These are phyloP conservation scores for Austropuccinia psidii DNA, from an alignment of 1,284 basidiomycete genomes.

Conservation along the genomic window DNA sequence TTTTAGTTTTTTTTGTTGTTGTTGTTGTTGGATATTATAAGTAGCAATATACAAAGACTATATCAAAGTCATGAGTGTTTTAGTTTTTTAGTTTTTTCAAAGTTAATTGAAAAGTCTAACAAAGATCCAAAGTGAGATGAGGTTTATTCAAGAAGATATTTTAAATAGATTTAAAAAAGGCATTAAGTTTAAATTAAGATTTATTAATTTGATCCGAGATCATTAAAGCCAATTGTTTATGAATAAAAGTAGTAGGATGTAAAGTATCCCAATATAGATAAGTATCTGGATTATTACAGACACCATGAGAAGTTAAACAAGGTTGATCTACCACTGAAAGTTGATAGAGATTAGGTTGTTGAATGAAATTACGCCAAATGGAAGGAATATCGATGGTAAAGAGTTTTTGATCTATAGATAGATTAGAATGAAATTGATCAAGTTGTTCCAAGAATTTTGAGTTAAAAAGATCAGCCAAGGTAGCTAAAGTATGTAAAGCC, in stretches of 20 bases:
- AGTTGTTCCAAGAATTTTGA: conserved; percentile 2
- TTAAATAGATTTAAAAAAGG: no score
- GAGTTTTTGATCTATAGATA: neutral
- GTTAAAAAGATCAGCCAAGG: conserved; percentile 20
- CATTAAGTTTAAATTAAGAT: no score
- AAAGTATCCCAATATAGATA: conserved; percentile 32
- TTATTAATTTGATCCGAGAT: conserved; percentile 7
- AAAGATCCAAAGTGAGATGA: no score
- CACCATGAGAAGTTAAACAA: neutral
- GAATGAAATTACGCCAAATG: conserved; percentile 17
- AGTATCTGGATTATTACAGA: neutral
- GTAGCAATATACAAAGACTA: no score
- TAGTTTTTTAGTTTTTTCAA: no score
- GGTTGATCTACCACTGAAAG: conserved; percentile 13
- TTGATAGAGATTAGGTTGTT: neutral
- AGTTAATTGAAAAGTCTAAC: no score
- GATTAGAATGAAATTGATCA: neutral
- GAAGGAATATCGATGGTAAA: conserved; percentile 29
- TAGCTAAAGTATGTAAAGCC: neutral
- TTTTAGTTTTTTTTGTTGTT: no score
- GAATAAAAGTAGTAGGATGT: conserved; percentile 21
- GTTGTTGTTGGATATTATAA: no score
- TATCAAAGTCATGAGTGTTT: no score
- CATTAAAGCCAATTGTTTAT: conserved; percentile 22
- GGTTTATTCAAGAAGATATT: no score